Evolutionary conservation across 805 yeast genomes (phyloP).

Genomic region (Ogataea trehalophila): DNA sequence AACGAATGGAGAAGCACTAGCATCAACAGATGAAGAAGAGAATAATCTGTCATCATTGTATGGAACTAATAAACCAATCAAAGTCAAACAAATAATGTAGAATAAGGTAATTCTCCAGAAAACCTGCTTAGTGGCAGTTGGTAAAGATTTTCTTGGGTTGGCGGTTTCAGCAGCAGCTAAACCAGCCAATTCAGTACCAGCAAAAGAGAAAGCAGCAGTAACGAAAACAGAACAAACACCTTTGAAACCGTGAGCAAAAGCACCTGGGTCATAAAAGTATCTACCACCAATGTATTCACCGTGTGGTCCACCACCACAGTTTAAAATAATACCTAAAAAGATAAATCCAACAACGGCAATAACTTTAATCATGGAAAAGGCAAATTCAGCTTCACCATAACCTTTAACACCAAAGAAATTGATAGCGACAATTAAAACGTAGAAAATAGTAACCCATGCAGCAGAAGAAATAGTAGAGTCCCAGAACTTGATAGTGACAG

Average conservation of each 20-base stretch:
- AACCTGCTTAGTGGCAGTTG: constrained; percentile 61
- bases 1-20: constrained; percentile 71
- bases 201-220: constrained; percentile 59
- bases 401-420: constrained; percentile 62
- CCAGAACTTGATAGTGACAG: constrained; percentile 49
- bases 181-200: constrained; percentile 64
- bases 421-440: constrained; percentile 42
- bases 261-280: constrained; percentile 59
- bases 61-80: constrained; percentile 61
- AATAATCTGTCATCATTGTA: constrained; percentile 42
- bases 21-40: constrained; percentile 43
- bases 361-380: constrained; percentile 52
- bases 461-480: constrained; percentile 41
- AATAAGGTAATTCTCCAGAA: constrained; percentile 59
- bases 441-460: constrained; percentile 54
- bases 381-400: constrained; percentile 65
- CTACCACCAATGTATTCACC: constrained; percentile 55
- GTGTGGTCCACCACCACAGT: constrained; percentile 60
- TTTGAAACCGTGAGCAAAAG: constrained; percentile 49
- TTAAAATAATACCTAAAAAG: constrained; percentile 48
- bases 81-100: constrained; percentile 47
- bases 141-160: constrained; percentile 57
- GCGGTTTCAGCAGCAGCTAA: constrained; percentile 64
- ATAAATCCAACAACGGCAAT: constrained; percentile 54
- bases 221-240: constrained; percentile 62